Conservation (phyloP, 768 basidiomycete species). For the Tricholomella constricta region DNA sequence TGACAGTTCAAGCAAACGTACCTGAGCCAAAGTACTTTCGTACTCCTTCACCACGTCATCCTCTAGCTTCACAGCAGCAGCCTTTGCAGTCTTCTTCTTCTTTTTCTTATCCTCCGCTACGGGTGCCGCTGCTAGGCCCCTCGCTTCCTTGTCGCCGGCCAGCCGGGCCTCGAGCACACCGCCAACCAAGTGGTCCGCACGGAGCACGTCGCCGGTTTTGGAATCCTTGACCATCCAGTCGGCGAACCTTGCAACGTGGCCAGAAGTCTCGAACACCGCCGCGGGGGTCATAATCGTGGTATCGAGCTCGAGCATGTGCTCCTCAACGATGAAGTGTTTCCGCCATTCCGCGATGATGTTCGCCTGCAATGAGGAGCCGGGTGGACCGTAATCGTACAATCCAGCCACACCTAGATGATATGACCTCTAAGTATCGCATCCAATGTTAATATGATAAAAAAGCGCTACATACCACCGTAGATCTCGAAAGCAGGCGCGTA, state of each 20-base stretch:
- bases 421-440: background rate
- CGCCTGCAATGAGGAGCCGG: conserved; percentile 92
- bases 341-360: conserved; percentile 98
- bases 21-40: conserved; percentile 86
- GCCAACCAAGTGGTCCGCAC: conserved; percentile 96
- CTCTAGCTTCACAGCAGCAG: conserved; percentile 65
- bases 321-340: conserved; percentile 97
- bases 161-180: conserved; percentile 88
- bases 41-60: conserved; percentile 79
- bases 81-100: conserved; percentile 77
- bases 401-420: conserved; percentile 81
- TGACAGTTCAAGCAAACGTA: conserved; percentile 35
- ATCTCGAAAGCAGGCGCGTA: conserved; percentile 99
- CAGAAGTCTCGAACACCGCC: conserved; percentile 93
- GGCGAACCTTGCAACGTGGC: conserved; percentile 96
- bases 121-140: conserved; percentile 67
- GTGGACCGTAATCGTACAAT: conserved; percentile 96
- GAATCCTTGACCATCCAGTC: conserved; percentile 99
- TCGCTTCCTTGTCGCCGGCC: conserved; percentile 88
- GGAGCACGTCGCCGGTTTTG: conserved; percentile 94
- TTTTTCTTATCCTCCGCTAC: conserved; percentile 67
- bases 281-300: conserved; percentile 97
- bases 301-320: conserved; percentile 97
- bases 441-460: background rate
- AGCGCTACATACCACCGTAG: conserved; percentile 78